These are phyloP conservation scores for Hanseniaspora sp. DNA, from an alignment of 1,139 yeast species.

Conservation along the genomic window DNA sequence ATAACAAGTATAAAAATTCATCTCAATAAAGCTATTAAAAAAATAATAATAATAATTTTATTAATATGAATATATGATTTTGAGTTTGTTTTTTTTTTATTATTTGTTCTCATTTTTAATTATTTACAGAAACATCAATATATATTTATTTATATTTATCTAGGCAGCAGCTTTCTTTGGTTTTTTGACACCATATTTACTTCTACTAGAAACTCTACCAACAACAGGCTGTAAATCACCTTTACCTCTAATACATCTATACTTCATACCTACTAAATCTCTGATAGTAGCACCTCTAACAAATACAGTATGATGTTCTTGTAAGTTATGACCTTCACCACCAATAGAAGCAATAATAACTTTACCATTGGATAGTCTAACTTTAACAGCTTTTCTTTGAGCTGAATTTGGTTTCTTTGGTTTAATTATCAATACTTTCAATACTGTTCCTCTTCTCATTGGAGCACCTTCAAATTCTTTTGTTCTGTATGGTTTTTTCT, in stretches of 20 bases:
- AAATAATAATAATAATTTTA: too few species aligned
- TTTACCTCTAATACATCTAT: slow-evolving; percentile 87
- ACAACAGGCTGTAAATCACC: slow-evolving; percentile 93
- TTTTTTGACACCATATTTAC: slow-evolving; percentile 88
- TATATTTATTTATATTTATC: too few species aligned
- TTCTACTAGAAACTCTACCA: slow-evolving; percentile 77
- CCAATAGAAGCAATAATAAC: slow-evolving; percentile 89
- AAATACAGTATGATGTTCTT: slow-evolving; percentile 91
- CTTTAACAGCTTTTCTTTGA: slow-evolving; percentile 92
- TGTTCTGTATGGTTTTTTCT: slow-evolving; percentile 44
- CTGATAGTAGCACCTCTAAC: slow-evolving; percentile 97
- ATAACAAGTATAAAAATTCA: too few species aligned
- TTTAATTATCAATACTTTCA: slow-evolving; percentile 84
- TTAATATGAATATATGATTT: too few species aligned
- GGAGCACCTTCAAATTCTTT: slow-evolving; percentile 80
- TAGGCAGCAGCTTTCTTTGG: slow-evolving; percentile 41
- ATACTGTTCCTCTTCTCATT: slow-evolving; percentile 84
- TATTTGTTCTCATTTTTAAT: too few species aligned
- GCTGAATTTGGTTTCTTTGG: slow-evolving; percentile 99
- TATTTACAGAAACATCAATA: too few species aligned
- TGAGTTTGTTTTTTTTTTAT: too few species aligned
- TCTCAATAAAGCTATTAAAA: too few species aligned
- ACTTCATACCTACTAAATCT: slow-evolving; percentile 97
- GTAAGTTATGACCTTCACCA: slow-evolving; percentile 97
- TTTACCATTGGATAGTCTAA: slow-evolving; percentile 80